Evolutionary conservation across 228 moss, liverwort and hornwort species (phyloP), one percentile per base, ranked within the genome.

Genomic region (Sphagnum fallax): DNA sequence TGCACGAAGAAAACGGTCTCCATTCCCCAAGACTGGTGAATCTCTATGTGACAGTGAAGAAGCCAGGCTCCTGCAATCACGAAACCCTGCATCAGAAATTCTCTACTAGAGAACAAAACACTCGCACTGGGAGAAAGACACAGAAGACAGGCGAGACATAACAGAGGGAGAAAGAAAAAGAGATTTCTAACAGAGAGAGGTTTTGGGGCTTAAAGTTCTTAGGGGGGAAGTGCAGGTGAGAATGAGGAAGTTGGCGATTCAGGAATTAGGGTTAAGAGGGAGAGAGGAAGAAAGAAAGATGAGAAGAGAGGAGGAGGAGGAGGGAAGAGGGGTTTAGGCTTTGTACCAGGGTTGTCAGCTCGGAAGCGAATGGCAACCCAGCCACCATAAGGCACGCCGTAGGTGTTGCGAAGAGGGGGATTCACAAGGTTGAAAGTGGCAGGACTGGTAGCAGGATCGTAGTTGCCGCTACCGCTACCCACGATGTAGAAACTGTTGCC

Each of bases 1-100:
- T 52, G 72, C 4, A 95, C 89, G n/a, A 79, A 70, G n/a, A 89
- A 79, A 4, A 78, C 77, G 16, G 67, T 88, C 73, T 89, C 76
- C 95, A 95, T 95, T 52, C 95, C 95, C 95, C 95, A 95, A 0
- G 95, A 89, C 3, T 73, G 48, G 75, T 95, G 95, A 60, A 92
- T 90, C 73, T 95, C 95, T 12, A 95, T 78, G 73, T 95, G 95
- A 73, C 95, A 95, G 57, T 92, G 95, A 62, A 95, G 78, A 13
- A 95, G 59, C 95, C 95, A 95, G 53, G 91, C 73, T 50, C 92
- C 92, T 95, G 83, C 61, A 81, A 49, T 6, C 67, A 52, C 32
- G 32, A 32, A 32, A 32, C 32, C 32, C 32, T 32, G 32, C 32
- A 32, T 32, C 32, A 32, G 32, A 32, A 32, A 32, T 32, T 32